These are phyloP conservation scores for Fusarium lyarnte DNA, from an alignment of 2,329 filamentous ascomycete species.

Conservation along the genomic window DNA sequence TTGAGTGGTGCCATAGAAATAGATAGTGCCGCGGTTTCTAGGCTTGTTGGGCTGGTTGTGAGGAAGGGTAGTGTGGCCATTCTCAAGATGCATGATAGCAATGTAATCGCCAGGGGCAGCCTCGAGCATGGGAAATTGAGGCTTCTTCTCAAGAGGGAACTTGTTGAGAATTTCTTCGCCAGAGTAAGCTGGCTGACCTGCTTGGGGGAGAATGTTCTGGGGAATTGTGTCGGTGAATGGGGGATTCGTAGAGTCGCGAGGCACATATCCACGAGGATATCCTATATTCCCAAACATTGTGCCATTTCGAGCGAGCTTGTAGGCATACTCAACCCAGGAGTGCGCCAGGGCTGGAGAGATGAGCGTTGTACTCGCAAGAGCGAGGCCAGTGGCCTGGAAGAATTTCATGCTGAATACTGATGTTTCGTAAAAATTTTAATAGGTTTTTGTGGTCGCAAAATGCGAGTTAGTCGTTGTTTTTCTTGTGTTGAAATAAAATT, in stretches of 20 bases:
- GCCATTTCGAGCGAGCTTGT: slow-evolving; percentile 76
- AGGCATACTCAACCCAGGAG: slow-evolving; percentile 84
- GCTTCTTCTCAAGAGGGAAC: slow-evolving; percentile 48
- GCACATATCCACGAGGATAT: slow-evolving; percentile 76
- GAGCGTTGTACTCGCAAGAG: slow-evolving; percentile 41
- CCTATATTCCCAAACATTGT: slow-evolving; percentile 76
- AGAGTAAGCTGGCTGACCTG: slow-evolving; percentile 71
- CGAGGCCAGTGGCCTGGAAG: slow-evolving; percentile 21
- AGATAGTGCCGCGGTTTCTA: slow-evolving; percentile 74
- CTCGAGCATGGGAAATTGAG: slow-evolving; percentile 69
- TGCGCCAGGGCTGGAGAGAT: slow-evolving; percentile 64
- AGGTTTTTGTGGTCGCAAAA: background rate
- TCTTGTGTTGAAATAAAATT: slow-evolving; percentile 17
- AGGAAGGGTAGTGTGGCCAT: slow-evolving; percentile 76
- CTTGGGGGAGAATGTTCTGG: slow-evolving; percentile 70
- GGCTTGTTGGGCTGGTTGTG: slow-evolving; percentile 67
- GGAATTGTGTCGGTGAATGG: slow-evolving; percentile 68
- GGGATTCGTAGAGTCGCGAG: slow-evolving; percentile 60
- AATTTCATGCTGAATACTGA: slow-evolving; percentile 36
- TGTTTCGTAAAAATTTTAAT: slow-evolving; percentile 5
- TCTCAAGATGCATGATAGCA: slow-evolving; percentile 76
- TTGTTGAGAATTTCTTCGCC: slow-evolving; percentile 63
- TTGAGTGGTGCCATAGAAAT: slow-evolving; percentile 75
- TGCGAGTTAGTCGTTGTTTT: slow-evolving; percentile 2
- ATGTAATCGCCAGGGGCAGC: slow-evolving; percentile 70